These are phyloP conservation scores for Blastobotrys proliferans DNA, from an alignment of 1,139 yeast species.

Conservation along the genomic window DNA sequence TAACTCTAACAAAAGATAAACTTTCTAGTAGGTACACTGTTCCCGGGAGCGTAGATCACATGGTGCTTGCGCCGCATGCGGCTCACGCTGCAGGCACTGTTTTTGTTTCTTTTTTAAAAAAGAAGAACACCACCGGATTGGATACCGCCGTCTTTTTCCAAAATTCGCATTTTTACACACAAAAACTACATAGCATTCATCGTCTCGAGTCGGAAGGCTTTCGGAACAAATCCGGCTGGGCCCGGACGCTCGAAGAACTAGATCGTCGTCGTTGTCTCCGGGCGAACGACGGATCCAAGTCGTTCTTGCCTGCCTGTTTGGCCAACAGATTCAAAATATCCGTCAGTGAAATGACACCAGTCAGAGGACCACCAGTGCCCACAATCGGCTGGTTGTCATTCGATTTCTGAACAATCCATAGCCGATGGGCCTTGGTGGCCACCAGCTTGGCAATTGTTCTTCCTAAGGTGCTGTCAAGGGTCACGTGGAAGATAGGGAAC, in stretches of 20 bases:
- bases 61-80: too few species aligned
- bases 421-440: conserved; percentile 88
- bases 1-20: too few species aligned
- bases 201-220: neutral
- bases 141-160: too few species aligned
- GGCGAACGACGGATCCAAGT: conserved; percentile 77
- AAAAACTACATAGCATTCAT: too few species aligned
- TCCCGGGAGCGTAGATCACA: too few species aligned
- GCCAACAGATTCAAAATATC: conserved; percentile 83
- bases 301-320: conserved; percentile 58
- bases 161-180: too few species aligned
- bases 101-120: too few species aligned
- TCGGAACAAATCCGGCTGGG: conserved; percentile 14
- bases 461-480: conserved; percentile 70
- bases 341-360: conserved; percentile 88
- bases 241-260: conserved; percentile 40
- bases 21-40: too few species aligned
- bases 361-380: conserved; percentile 42
- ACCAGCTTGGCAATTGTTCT: conserved; percentile 91
- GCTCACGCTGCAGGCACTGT: too few species aligned
- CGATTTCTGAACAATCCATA: conserved; percentile 81
- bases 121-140: too few species aligned
- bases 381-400: conserved; percentile 18
- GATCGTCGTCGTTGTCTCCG: conserved; percentile 75
- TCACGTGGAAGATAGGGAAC: conserved; percentile 93